A percentile compares a stretch with the other conserved stretches of the same genome.
phyloP scores from a whole-genome alignment of 176 grass and related monocot genomes.

The Panicum miliaceum region DNA sequence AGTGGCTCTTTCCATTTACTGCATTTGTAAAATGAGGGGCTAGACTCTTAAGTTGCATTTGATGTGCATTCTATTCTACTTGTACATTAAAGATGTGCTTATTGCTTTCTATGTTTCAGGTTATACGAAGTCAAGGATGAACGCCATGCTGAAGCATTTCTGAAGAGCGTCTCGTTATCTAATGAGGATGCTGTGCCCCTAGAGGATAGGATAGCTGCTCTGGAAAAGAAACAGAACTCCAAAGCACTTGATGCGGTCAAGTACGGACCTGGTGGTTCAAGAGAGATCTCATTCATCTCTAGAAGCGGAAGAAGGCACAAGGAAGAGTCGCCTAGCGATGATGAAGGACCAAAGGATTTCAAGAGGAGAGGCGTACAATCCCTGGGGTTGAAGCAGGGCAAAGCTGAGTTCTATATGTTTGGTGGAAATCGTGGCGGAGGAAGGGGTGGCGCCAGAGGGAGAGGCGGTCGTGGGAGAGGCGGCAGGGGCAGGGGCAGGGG shows the following conservation, averaged over 20 bases:
- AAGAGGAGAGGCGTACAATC: slow-evolving; percentile 67
- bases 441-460: slow-evolving; percentile 39
- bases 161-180: slow-evolving; percentile 64
- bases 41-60: neutral
- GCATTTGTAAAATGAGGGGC: slow-evolving; percentile 12
- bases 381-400: slow-evolving; percentile 70
- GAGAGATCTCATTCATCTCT: slow-evolving; percentile 66
- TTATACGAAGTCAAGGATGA: slow-evolving; percentile 94
- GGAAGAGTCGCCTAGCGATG: slow-evolving; percentile 43
- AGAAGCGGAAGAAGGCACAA: slow-evolving; percentile 53
- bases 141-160: slow-evolving; percentile 83
- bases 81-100: slow-evolving; percentile 23
- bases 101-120: slow-evolving; percentile 48
- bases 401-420: slow-evolving; percentile 79
- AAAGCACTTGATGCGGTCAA: slow-evolving; percentile 54
- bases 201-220: slow-evolving; percentile 61
- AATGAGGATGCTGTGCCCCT: slow-evolving; percentile 66
- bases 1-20: neutral
- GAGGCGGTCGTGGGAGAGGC: slow-evolving; percentile 30
- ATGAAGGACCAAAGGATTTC: slow-evolving; percentile 52
- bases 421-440: slow-evolving; percentile 59
- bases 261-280: slow-evolving; percentile 76
- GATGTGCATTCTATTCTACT: neutral
- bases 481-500: slow-evolving; percentile 19
- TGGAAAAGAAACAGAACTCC: slow-evolving; percentile 46